Base-by-base conservation (phyloP, 2,329 filamentous ascomycete genomes). In the Coniochaeta prunicola region DNA sequence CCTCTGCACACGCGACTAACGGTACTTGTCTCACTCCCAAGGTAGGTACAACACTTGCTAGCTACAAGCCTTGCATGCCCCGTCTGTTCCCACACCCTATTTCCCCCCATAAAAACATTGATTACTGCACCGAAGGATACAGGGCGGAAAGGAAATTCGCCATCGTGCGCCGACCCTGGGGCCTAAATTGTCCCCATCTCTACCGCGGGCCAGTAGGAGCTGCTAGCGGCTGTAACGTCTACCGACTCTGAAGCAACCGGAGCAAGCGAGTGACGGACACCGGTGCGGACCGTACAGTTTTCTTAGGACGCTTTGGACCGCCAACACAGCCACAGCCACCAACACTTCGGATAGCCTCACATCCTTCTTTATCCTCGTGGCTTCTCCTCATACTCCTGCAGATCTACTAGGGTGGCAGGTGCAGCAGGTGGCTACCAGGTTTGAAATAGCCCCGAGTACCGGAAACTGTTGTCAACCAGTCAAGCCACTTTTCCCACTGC, bases 291-390 rank as follows among this genome's bases (percentile, higher is more conserved):
- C 24, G 45, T 50, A 50, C 5, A 50, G 45, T 30, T n/a, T 19
- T 24, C 40, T 24, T 7, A 13, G 31, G 13, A 45, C 10, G 40
- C 40, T 21, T 30, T 50, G 12, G 3, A 50, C 45, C n/a, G 45
- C 45, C 31, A 33, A 31, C 48, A 55, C 53, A 55, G 53, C 53
- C 53, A 55, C 53, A 55, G 53, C 53, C 53, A 34, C 53, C 28
- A 36, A 4, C 3, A 55, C 17, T 24, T 21, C 53, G 6, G 21
- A 34, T 21, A 9, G 24, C 53, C 53, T 30, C 36, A 55, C 45
- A 55, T 34, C 53, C 53, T 36, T 21, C 17, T 36, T 9, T 34
- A 55, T 36, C 53, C 33, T 55, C 53, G 53, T 55, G 53, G 53
- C 53, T 26, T 36, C 19, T n/a, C n/a, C n/a, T n/a, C n/a, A n/a